Percentiles rank a stretch among this genome's conserved stretches.
Evolutionary conservation across 331 rosid species (phyloP).

Genomic region (Malus hybrid): DNA sequence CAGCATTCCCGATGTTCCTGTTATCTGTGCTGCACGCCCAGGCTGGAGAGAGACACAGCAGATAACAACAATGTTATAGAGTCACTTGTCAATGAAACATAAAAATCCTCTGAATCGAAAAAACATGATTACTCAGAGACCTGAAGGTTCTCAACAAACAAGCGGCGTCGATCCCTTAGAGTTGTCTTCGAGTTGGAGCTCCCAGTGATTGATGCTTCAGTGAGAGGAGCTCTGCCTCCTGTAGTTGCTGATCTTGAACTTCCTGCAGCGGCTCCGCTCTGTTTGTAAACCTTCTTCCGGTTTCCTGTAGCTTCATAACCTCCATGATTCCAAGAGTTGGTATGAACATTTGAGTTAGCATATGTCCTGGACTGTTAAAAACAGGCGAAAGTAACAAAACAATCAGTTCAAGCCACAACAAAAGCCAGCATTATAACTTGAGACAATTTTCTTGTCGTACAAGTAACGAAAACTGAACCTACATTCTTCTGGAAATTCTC

Average conservation of each 20-base stretch:
- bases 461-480: neutral
- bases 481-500: constrained; percentile 1
- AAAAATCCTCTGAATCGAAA: neutral
- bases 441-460: no score
- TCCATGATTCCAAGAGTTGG: neutral
- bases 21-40: neutral
- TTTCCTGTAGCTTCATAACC: neutral
- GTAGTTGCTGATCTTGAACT: neutral
- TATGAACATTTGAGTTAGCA: neutral
- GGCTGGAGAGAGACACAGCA: neutral
- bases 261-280: neutral
- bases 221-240: neutral
- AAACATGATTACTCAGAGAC: neutral
- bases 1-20: neutral
- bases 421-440: neutral
- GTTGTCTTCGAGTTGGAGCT: neutral
- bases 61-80: neutral
- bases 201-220: neutral
- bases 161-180: neutral
- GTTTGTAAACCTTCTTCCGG: neutral
- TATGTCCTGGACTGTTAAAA: neutral
- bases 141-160: neutral
- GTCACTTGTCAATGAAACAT: neutral
- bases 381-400: neutral
- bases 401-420: neutral